phyloP scores from a whole-genome alignment of 192 early-diverging fungal genomes.

The Gigaspora rosea region DNA sequence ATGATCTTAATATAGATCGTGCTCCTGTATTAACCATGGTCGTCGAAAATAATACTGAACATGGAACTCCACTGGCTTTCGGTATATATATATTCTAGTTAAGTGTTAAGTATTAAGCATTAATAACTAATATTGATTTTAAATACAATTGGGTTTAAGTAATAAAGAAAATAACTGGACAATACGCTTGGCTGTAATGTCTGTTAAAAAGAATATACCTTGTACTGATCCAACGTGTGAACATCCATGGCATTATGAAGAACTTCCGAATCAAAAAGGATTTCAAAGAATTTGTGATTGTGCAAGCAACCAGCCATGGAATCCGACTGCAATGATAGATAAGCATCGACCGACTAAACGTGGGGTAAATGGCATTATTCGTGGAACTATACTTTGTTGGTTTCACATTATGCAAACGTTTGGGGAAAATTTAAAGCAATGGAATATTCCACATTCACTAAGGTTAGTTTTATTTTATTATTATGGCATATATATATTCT shows the following conservation, averaged over 20 bases:
- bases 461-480: background rate
- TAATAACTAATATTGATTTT: too few relatives aligned
- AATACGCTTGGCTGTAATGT: background rate
- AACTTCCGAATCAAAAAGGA: background rate
- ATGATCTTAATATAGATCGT: background rate
- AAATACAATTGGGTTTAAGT: too few relatives aligned
- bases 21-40: background rate
- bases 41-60: background rate
- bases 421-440: background rate
- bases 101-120: background rate
- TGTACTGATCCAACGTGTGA: background rate
- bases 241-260: background rate
- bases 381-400: background rate
- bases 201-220: background rate
- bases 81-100: background rate
- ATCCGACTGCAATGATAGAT: background rate
- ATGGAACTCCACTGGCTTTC: background rate
- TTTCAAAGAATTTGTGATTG: background rate
- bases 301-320: background rate
- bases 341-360: background rate
- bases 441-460: background rate
- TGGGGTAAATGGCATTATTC: background rate
- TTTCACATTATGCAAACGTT: background rate
- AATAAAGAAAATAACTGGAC: too few relatives aligned
- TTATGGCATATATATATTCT: background rate